Base-by-base conservation (phyloP, 1,139 yeast species). In the Geotrichum fermentans region DNA sequence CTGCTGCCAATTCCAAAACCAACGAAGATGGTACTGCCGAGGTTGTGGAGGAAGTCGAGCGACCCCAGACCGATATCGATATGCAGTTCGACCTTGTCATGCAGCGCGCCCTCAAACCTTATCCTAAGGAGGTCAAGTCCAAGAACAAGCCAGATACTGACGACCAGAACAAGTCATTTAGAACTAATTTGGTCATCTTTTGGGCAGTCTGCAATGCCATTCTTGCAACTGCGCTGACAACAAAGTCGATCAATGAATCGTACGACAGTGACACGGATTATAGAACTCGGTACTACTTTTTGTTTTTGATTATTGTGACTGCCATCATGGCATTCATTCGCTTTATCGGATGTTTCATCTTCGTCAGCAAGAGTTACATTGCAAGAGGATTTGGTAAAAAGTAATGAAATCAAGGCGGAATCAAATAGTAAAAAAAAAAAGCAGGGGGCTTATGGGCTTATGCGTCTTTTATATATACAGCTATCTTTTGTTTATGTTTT, bases 131-230 rank as follows among this genome's bases (percentile, higher is more conserved):
- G 43, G 66, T 62, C 32, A 59, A 61, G 30, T 56, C 58, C 1
- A 50, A 51, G 38, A 68, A 71, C 16, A 68, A 70, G n/a, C 66
- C 34, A 5, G 51, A 51, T n/a, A 32, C 42, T 24, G 83, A 78
- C 45, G 83, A 79, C 53, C 73, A 73, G 45, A 75, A 75, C 57
- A 85, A 85, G 58, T 85, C 83, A 64, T 87, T 86, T 63, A 77
- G 96, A 66, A 85, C 95, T 3, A 77, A 84, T 75, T 80, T 90
- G 8, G 86, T 87, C 35, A 74, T 85, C 53, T 69, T 82, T 14
- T 87, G 96, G 96, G 79, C 85, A 66, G 70, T 85, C 50, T 75
- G 88, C 17, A 87, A 87, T 63, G 83, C 83, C 54, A 73, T 81
- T 20, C 73, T 87, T 41, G 77, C 83, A 45, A 85, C 92, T 5